Base-by-base conservation (phyloP, 2,329 filamentous ascomycete genomes). In the Penicillium italicum region DNA sequence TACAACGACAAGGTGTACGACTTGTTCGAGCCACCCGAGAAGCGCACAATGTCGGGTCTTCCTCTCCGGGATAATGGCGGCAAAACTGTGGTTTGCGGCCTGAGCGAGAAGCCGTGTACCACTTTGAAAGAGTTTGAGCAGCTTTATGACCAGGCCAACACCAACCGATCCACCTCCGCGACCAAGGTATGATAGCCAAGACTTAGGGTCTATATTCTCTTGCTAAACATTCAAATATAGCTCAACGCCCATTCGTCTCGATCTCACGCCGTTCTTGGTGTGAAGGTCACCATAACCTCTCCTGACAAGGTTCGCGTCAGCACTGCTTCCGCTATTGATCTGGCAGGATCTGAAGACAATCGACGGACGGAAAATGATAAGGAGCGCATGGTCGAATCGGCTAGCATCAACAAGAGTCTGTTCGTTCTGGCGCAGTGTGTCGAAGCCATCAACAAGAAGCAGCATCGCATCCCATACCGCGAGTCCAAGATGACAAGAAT, bases 401-500 rank as follows among this genome's bases (percentile, higher is more conserved):
- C 93, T 0, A 93, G 90, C 68, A 97, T 97, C 79, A 97, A 97
- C 81, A 97, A 97, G 77, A 95, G 90, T 61, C 80, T 97, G 7
- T 97, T 97, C 67, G 92, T 97, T 18, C 78, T 97, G 46, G 93
- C 91, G 41, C 91, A 96, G 72, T 97, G 93, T 66, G 93, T 97
- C 50, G 93, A 97, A 70, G 93, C 93, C 53, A 97, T 97, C 69
- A 89, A 88, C 67, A 85, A 84, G 70, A 86, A 86, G 66, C 83
- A 86, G 57, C 72, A 75, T 65, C 85, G 93, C 33, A 93, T 97
- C 67, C 93, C 94, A 0, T 97, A 96, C 72, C 83, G 93, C 54
- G 93, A 97, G 71, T 94, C 89, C 51, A 97, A 97, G 79, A 97
- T 97, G 93, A 97, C 94, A 0, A 84, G 93, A 44, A 97, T 97